Percentiles rank a stretch among this genome's conserved stretches.
phyloP scores from a whole-genome alignment of 2,329 filamentous ascomycete genomes.

The Colletotrichum somersetense region DNA sequence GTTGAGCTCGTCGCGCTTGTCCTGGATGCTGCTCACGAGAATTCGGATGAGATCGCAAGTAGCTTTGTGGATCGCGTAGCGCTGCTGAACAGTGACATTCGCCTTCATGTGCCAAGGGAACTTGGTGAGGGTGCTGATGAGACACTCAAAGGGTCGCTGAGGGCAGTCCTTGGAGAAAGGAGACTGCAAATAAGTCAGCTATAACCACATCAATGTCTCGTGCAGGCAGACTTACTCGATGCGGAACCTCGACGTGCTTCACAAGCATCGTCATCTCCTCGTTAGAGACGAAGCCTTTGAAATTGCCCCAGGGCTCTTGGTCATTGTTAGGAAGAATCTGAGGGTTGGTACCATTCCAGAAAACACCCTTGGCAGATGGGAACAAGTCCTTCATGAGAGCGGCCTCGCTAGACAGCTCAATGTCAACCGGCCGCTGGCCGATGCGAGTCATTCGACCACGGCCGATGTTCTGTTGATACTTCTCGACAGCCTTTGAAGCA shows the following conservation, averaged over 20 bases:
- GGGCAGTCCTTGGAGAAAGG: constrained; percentile 71
- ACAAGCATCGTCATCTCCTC: constrained; percentile 75
- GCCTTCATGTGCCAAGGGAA: constrained; percentile 72
- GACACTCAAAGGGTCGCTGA: constrained; percentile 74
- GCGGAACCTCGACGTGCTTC: constrained; percentile 72
- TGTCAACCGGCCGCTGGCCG: constrained; percentile 68
- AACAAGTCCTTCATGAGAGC: constrained; percentile 73
- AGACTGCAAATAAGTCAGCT: constrained; percentile 57
- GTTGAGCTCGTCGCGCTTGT: constrained; percentile 55
- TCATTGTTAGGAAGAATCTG: constrained; percentile 51
- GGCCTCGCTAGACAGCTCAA: constrained; percentile 68
- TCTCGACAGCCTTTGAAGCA: constrained; percentile 65
- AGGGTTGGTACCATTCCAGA: constrained; percentile 65
- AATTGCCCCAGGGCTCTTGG: constrained; percentile 63
- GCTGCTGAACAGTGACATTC: constrained; percentile 69
- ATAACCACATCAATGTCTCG: neutral
- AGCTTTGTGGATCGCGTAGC: constrained; percentile 64
- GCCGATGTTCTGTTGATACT: constrained; percentile 56
- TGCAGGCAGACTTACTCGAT: constrained; percentile 63
- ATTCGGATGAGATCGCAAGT: constrained; percentile 60
- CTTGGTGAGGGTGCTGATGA: constrained; percentile 74
- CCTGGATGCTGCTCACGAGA: constrained; percentile 43
- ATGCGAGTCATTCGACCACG: constrained; percentile 62
- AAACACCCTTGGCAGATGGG: constrained; percentile 67
- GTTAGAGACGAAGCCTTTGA: constrained; percentile 70